Conservation (phyloP, 768 basidiomycete genomes). For the Macrolepiota dolichaula region DNA sequence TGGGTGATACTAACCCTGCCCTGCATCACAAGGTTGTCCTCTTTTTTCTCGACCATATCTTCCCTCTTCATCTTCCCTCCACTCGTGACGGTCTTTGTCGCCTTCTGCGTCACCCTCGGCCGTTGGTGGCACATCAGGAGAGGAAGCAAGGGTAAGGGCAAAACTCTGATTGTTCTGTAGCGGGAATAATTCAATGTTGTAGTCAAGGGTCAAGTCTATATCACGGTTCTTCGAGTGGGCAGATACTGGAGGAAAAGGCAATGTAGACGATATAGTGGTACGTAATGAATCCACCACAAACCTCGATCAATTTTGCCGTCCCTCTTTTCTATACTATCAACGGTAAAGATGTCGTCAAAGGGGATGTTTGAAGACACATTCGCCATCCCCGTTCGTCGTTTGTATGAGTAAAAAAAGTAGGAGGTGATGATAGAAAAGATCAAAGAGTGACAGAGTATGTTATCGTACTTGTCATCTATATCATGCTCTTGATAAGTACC, state of each 20-base stretch:
- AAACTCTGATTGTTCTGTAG: conserved; percentile 66
- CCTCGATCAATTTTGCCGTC: conserved; percentile 99
- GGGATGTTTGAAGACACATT: conserved; percentile 69
- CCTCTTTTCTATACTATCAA: conserved; percentile 81
- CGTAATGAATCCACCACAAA: conserved; percentile 30
- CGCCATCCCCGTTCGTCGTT: conserved; percentile 39
- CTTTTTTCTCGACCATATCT: conserved; percentile 82
- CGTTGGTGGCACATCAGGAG: conserved; percentile 49
- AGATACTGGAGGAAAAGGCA: conserved; percentile 59
- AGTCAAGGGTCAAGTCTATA: conserved; percentile 92
- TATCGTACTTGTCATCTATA: not conserved
- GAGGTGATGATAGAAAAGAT: not conserved
- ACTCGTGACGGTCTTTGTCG: conserved; percentile 75
- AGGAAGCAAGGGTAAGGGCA: conserved; percentile 83
- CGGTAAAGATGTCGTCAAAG: conserved; percentile 92
- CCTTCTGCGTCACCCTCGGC: conserved; percentile 52
- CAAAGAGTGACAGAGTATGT: not conserved
- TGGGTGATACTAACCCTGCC: conserved; percentile 67
- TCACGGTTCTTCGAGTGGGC: conserved; percentile 88
- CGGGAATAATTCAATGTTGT: conserved; percentile 89
- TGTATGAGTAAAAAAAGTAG: conserved; percentile 13
- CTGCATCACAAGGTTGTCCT: conserved; percentile 99
- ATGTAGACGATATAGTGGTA: not conserved
- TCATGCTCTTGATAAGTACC: conserved; percentile 16
- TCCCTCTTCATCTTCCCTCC: conserved; percentile 84